These are phyloP conservation scores for Botryosphaeria dothidea DNA, from an alignment of 2,329 filamentous ascomycete genomes.

Conservation along the genomic window DNA sequence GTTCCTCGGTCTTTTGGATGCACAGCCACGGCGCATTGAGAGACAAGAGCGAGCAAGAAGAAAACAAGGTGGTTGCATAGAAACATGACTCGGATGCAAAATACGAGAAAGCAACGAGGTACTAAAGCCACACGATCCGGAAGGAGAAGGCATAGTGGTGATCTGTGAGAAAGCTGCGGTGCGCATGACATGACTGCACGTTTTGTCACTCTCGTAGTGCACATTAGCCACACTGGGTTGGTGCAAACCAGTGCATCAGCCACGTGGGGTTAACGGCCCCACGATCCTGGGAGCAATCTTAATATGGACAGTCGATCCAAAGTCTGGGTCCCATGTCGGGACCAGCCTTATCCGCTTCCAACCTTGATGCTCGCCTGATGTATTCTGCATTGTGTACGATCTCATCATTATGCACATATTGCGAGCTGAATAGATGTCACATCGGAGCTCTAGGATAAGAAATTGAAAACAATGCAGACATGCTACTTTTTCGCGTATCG, in stretches of 20 bases:
- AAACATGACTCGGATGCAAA: background rate
- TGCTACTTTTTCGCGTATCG: too few relatives aligned
- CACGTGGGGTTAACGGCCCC: conserved; percentile 10
- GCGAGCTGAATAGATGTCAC: background rate
- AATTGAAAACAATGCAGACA: background rate
- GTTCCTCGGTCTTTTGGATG: background rate
- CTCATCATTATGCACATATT: background rate
- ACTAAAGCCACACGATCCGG: conserved; percentile 13
- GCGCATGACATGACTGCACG: background rate
- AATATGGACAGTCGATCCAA: background rate
- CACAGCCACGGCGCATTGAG: background rate
- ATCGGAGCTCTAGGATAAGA: background rate
- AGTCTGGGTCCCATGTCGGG: background rate
- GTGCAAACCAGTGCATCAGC: conserved; percentile 9
- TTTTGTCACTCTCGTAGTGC: background rate
- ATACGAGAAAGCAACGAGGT: background rate
- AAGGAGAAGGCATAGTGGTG: background rate
- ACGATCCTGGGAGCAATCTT: conserved; percentile 1
- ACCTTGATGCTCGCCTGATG: background rate
- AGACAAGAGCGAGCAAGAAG: background rate
- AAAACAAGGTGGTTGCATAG: background rate
- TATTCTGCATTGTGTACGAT: background rate
- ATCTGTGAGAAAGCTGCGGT: background rate
- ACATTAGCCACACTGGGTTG: background rate
- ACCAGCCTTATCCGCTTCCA: background rate